These are phyloP conservation scores for Copromyces sp. DNA, from an alignment of 495 filamentous ascomycete species.

Conservation along the genomic window DNA sequence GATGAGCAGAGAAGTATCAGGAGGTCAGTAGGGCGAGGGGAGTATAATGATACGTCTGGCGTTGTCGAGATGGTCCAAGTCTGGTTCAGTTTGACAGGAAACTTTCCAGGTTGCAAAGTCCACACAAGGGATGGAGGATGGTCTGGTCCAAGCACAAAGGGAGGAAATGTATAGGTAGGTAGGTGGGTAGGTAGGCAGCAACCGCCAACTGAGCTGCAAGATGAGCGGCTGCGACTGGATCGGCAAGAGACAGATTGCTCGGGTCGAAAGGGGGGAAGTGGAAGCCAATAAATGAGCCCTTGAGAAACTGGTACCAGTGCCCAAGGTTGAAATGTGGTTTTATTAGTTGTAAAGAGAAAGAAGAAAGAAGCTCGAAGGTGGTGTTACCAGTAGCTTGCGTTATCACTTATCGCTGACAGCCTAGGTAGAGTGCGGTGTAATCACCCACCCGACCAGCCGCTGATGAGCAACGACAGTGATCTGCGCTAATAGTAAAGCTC, in stretches of 20 bases:
- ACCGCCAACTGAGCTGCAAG: background rate
- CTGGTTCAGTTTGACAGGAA: background rate
- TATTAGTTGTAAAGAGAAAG: background rate
- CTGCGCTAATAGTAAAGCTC: background rate
- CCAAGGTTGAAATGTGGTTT: background rate
- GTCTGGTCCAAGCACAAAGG: background rate
- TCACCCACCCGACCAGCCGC: background rate
- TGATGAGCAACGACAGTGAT: background rate
- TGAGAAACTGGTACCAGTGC: background rate
- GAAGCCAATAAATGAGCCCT: background rate
- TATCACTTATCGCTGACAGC: background rate
- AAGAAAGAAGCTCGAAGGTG: background rate
- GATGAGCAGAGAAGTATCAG: background rate
- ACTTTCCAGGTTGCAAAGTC: no score
- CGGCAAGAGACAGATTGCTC: background rate
- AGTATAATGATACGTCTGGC: background rate
- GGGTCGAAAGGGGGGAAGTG: background rate
- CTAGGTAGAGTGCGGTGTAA: background rate
- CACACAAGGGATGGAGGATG: background rate
- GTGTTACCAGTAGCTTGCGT: background rate
- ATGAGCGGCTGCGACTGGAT: background rate
- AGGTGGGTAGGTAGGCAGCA: background rate
- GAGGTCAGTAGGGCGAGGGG: background rate
- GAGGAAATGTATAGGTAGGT: background rate
- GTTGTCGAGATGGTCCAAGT: background rate